Percentiles rank a stretch among this genome's conserved stretches.
Conservation (phyloP, 768 basidiomycete species). For the Boletus pseudo-olivaceus region DNA sequence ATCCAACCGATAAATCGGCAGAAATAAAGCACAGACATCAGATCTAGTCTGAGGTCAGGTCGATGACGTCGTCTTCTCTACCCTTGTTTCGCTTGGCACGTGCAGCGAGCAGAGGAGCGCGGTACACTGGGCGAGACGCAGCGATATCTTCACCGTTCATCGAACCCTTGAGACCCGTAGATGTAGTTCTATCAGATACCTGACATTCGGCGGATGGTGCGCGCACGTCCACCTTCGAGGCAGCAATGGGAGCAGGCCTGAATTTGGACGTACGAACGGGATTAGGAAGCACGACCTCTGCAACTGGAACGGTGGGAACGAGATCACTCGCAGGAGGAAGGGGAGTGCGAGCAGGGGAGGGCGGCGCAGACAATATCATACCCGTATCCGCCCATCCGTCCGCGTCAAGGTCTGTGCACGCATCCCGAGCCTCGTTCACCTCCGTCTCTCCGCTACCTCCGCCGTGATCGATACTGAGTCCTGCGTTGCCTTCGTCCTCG, state of each 20-base stretch:
- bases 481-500: slow-evolving; percentile 15
- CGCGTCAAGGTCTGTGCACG: not conserved
- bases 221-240: not conserved
- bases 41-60: slow-evolving; percentile 35
- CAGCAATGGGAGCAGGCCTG: slow-evolving; percentile 8
- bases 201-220: not conserved
- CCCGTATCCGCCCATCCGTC: slow-evolving; percentile 18
- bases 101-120: slow-evolving; percentile 22
- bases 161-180: not conserved
- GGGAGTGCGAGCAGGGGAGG: slow-evolving; percentile 3
- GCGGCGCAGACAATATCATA: slow-evolving; percentile 27
- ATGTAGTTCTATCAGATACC: not conserved
- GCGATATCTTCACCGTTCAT: not conserved
- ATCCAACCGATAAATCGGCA: not conserved
- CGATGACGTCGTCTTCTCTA: slow-evolving; percentile 34
- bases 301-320: not conserved
- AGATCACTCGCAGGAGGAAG: not conserved
- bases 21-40: not conserved
- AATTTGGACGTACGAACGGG: slow-evolving; percentile 16
- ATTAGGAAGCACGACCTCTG: not conserved
- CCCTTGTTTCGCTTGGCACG: slow-evolving; percentile 13
- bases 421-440: not conserved
- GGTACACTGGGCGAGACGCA: not conserved
- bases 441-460: not conserved
- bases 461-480: not conserved